A percentile compares a stretch with the other conserved stretches of the same genome.
These are phyloP conservation scores for Stagonosporopsis vannaccii DNA, from an alignment of 2,329 filamentous ascomycete species.

Conservation along the genomic window DNA sequence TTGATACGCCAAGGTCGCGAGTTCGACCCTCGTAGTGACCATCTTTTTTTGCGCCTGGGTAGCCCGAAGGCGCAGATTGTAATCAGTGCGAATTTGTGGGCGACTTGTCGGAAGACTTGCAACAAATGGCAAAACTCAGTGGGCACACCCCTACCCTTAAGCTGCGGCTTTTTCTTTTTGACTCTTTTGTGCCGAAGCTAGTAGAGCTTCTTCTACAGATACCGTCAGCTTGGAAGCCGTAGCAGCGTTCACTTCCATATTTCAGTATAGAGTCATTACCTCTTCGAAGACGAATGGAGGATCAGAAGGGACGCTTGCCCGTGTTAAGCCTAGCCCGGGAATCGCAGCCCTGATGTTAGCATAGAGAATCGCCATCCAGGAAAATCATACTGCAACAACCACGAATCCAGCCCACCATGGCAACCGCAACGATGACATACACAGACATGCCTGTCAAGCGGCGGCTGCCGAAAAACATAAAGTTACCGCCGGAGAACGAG, in stretches of 20 bases:
- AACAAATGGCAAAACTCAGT: too few species aligned
- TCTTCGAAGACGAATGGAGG: too few species aligned
- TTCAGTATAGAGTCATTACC: too few species aligned
- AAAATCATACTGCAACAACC: slow-evolving; percentile 18
- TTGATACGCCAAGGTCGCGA: slow-evolving; percentile 29
- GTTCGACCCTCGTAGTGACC: slow-evolving; percentile 37
- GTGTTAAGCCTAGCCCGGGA: background rate
- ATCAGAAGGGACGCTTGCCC: background rate
- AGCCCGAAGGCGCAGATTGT: too few species aligned
- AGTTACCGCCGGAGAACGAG: slow-evolving; percentile 90
- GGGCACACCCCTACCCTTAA: too few species aligned
- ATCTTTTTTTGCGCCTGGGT: slow-evolving; percentile 10
- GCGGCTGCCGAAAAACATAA: slow-evolving; percentile 71
- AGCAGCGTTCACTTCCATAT: background rate
- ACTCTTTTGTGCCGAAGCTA: background rate
- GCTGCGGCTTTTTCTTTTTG: background rate
- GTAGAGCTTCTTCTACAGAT: too few species aligned
- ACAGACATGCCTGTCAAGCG: slow-evolving; percentile 58
- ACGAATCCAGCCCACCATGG: slow-evolving; percentile 57
- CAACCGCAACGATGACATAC: slow-evolving; percentile 64
- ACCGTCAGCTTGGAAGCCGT: background rate
- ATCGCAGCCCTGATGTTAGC: slow-evolving; percentile 27
- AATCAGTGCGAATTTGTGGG: too few species aligned
- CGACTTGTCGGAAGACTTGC: background rate
- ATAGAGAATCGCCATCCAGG: slow-evolving; percentile 29